Evolutionary conservation across 352 stramenopile genomes (phyloP).

Genomic region (Globisporangium paddicum): DNA sequence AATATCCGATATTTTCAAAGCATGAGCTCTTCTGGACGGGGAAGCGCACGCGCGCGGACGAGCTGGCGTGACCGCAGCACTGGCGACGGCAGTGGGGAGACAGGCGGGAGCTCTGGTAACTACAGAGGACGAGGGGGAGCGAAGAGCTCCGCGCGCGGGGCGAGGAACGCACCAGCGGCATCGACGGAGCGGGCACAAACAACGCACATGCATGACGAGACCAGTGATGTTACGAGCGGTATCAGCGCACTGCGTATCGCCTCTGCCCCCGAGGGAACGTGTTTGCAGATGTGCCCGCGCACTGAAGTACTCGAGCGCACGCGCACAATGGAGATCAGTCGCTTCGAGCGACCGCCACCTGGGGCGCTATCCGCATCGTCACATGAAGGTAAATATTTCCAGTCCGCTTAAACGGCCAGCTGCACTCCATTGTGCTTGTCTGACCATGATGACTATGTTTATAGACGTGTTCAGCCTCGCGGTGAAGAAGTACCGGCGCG

Average conservation of each 20-base stretch:
- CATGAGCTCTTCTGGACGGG: background rate
- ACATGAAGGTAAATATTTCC: background rate
- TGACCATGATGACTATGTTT: background rate
- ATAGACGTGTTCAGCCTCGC: slow-evolving; percentile 14
- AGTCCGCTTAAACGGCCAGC: background rate
- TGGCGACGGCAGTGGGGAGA: background rate
- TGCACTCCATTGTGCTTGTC: no score
- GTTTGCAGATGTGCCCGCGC: slow-evolving; percentile 25
- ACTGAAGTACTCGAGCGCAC: slow-evolving; percentile 27
- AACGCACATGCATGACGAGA: background rate
- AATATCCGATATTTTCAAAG: background rate
- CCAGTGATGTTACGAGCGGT: background rate
- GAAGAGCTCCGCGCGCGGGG: background rate
- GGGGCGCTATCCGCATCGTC: background rate
- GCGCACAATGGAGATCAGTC: slow-evolving; percentile 36
- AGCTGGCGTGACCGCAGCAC: slow-evolving; percentile 5
- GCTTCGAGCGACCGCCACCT: slow-evolving; percentile 26
- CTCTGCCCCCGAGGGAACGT: slow-evolving; percentile 15
- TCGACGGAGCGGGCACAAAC: background rate
- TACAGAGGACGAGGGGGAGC: background rate
- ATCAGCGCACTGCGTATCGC: background rate
- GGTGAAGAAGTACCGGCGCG: slow-evolving; percentile 55
- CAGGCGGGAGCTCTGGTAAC: background rate
- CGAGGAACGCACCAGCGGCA: background rate
- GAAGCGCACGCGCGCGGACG: background rate